Conservation (phyloP, 179 eudicot genomes). For the Beta macrorhiza region DNA sequence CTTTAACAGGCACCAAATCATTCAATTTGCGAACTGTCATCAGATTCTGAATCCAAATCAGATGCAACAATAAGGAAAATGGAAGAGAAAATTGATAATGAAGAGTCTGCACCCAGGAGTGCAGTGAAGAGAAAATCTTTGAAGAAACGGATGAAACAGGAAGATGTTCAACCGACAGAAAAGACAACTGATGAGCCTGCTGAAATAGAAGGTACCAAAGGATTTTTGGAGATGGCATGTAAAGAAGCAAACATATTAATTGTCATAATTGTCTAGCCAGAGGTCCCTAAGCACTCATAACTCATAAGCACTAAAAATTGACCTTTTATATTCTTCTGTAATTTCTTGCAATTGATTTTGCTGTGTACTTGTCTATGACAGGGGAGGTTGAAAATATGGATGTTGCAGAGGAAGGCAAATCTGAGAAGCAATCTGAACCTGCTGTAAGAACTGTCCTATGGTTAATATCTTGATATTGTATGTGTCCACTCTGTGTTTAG, state of each 20-base stretch:
- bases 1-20: constrained; percentile 31
- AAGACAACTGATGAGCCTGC: constrained; percentile 24
- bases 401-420: constrained; percentile 45
- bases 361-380: constrained; percentile 9
- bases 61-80: constrained; percentile 18
- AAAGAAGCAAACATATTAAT: not conserved
- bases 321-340: not conserved
- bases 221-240: not conserved
- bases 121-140: constrained; percentile 48
- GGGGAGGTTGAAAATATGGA: constrained; percentile 40
- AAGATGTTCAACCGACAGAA: constrained; percentile 31
- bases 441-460: constrained; percentile 41
- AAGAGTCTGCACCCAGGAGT: constrained; percentile 25
- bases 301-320: not conserved
- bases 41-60: constrained; percentile 37
- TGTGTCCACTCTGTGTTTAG: constrained; percentile 3
- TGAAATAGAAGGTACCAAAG: constrained; percentile 34
- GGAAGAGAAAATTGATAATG: constrained; percentile 24
- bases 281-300: not conserved
- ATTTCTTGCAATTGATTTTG: constrained; percentile 13
- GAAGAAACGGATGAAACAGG: constrained; percentile 40
- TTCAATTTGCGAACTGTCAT: constrained; percentile 39
- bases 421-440: constrained; percentile 57
- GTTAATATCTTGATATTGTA: constrained; percentile 19
- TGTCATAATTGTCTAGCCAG: not conserved